Evolutionary conservation across 2,329 filamentous ascomycete species (phyloP), one percentile per base, ranked within the genome.

Genomic region (Teratosphaeria destructans): DNA sequence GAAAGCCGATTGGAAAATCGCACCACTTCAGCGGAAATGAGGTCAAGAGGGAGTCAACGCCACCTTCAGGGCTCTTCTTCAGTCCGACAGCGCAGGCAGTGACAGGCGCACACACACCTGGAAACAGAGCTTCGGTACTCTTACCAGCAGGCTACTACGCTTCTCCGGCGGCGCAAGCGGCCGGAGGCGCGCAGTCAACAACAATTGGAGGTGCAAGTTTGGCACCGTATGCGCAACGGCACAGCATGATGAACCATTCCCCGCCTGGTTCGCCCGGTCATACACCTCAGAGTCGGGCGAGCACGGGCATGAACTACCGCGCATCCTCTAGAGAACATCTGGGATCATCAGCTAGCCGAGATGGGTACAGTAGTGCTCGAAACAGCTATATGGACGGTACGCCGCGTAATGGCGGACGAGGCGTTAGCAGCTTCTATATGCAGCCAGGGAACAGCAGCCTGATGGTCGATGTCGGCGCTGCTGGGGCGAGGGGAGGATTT

Each of bases 141-240:
- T 80, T 96, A 23, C 93, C 93, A 16, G 87, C 93, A 3, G 93
- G 93, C 1, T 96, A 95, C 76, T 97, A 97, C 71, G 87, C 90
- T 35, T 82, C 89, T 5, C 83, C 87, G 26, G 81, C 79, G 35
- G 80, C 78, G 10, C 77, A 75, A 59, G 70, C 76, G n/a, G 75
- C 74, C 34, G 69, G 70, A 8, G 74, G 75, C 37, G 69, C 63
- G 5, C 73, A 73, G 4, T 73, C 73, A n/a, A 77, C 75, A 16
- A 68, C 79, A 63, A 66, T 78, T 59, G 73, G 80, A 62, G 71
- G 75, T 63, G 68, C 67, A 12, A 32, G 34, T 26, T 60, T 68
- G 68, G 65, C 66, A 26, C 67, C 66, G 65, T 65, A 67, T 60
- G 67, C 68, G 54, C 43, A 23, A 27, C 64, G 67, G 7, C 60